Percentiles rank a stretch among this genome's conserved stretches.
These are phyloP conservation scores for Aureobasidium lini DNA, from an alignment of 2,329 filamentous ascomycete species.

Conservation along the genomic window DNA sequence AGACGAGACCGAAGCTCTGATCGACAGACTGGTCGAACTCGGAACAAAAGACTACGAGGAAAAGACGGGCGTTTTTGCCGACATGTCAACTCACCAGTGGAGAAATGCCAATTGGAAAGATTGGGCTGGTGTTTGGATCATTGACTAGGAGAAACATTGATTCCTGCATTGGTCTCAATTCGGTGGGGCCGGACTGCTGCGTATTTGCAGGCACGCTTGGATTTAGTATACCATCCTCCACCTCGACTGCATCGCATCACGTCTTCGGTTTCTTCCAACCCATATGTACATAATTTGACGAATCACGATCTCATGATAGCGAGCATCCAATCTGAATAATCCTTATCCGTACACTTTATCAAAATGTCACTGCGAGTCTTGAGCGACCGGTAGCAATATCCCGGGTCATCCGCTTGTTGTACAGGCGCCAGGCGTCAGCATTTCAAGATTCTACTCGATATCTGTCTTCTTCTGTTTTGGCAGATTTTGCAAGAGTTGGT, in stretches of 20 bases:
- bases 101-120: conserved; percentile 17
- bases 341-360: too few relatives aligned
- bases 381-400: too few relatives aligned
- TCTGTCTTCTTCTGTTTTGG: not conserved
- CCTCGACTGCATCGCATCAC: not conserved
- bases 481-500: too few relatives aligned
- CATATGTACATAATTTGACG: not conserved
- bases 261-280: not conserved
- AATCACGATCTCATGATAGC: not conserved
- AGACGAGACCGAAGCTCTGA: conserved; percentile 32
- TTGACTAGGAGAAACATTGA: not conserved
- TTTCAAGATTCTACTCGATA: not conserved
- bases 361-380: not conserved
- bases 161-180: not conserved
- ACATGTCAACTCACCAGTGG: conserved; percentile 15
- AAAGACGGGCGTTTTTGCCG: conserved; percentile 18
- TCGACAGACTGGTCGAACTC: conserved; percentile 30
- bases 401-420: too few relatives aligned
- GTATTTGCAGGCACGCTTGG: conserved; percentile 2
- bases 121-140: conserved; percentile 18
- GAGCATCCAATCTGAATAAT: not conserved
- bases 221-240: not conserved
- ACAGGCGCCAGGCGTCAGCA: not conserved
- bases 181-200: not conserved
- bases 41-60: conserved; percentile 32